Percentiles rank a stretch among this genome's conserved stretches.
phyloP scores from a whole-genome alignment of 2,329 filamentous ascomycete species.

The Neonectria magnoliae region DNA sequence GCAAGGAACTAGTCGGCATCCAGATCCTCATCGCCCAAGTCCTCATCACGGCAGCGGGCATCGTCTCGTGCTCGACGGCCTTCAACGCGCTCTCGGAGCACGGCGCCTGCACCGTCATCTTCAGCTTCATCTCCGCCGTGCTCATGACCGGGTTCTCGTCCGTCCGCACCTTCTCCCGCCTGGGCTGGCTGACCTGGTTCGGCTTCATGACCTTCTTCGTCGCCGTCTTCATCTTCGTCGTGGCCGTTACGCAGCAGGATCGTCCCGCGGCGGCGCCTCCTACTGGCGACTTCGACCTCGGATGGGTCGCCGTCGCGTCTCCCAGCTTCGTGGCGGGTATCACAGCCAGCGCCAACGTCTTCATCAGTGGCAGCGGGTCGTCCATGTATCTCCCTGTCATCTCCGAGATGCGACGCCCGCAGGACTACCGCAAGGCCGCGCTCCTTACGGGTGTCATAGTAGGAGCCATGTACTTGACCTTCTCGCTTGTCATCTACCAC shows the following conservation, averaged over 20 bases:
- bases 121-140: constrained; percentile 39
- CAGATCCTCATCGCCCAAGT: constrained; percentile 40
- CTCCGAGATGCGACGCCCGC: constrained; percentile 58
- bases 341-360: constrained; percentile 62
- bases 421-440: constrained; percentile 40
- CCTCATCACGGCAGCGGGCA: constrained; percentile 34
- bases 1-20: constrained; percentile 38
- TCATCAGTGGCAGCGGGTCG: constrained; percentile 60
- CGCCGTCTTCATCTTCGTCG: constrained; percentile 64
- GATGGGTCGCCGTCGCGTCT: constrained; percentile 60
- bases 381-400: constrained; percentile 55
- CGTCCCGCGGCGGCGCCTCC: constrained; percentile 66
- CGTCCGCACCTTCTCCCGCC: constrained; percentile 48
- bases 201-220: constrained; percentile 64
- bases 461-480: constrained; percentile 41
- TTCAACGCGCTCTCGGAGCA: constrained; percentile 42
- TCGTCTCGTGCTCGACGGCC: constrained; percentile 24
- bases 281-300: constrained; percentile 64
- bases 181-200: constrained; percentile 62
- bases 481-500: constrained; percentile 45
- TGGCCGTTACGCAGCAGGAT: constrained; percentile 56
- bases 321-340: constrained; percentile 66
- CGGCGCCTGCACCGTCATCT: constrained; percentile 40
- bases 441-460: constrained; percentile 39
- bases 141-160: constrained; percentile 37